Base-by-base conservation (phyloP, 768 basidiomycete species). In the Leccinum incarnatum region DNA sequence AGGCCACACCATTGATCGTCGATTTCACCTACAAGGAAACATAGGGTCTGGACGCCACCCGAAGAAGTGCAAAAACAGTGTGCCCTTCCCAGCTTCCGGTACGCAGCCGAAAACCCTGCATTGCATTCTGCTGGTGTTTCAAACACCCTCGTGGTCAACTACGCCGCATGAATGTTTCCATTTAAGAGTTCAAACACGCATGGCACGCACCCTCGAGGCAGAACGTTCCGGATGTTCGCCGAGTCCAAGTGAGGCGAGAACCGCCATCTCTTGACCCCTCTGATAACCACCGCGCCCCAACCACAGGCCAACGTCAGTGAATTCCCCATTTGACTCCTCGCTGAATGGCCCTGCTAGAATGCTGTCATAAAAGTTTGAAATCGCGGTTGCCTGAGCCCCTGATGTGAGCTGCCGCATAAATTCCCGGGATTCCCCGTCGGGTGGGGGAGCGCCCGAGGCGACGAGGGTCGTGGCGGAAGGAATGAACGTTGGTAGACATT, bases 281-380 rank as follows among this genome's bases (percentile, higher is more conserved):
- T 72, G 72, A 60, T 70, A 66, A 6, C 74, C 65, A 5, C 78
- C 80, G 5, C 59, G 51, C 9, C 84, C 83, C 5, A 86, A 74
- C 79, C 81, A 84, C 34, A 86, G 50, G 4, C 75, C 81, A 23
- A 83, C 67, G 60, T 85, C 83, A 5, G 78, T 78, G 45, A 74
- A 81, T 50, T 86, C 83, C 59, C 85, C 84, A 62, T 77, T 79
- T 40, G 62, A 59, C 37, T 48, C 55, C 62, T 87, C 84, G 61
- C 78, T 83, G n/a, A 74, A 67, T 32, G 75, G 75, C 2, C 84
- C 84, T 0, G 78, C 80, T 12, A 85, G 75, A 48, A 85, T 70
- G 63, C 82, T 85, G n/a, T 81, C 79, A 64, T 76, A 80, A 11
- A 74, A 67, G 10, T 75, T 70, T 69, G 3, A 55, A 37, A 67